These are phyloP conservation scores for Vickermania ingenoplastis DNA, from an alignment of 208 protist genomes.

Conservation along the genomic window DNA sequence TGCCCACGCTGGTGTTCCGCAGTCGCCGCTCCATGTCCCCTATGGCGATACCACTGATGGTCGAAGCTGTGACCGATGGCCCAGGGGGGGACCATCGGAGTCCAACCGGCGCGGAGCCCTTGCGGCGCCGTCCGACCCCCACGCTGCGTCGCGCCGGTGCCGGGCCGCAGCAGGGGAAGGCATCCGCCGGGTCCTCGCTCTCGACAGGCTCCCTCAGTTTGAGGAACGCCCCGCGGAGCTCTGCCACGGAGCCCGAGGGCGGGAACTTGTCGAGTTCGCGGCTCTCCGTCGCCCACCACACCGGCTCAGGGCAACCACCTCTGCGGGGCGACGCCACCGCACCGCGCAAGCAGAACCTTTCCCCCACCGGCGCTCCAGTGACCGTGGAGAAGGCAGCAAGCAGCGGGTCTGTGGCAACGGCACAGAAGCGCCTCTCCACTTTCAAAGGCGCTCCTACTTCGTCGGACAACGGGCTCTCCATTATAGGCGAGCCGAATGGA, in stretches of 20 bases:
- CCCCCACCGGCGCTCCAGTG: not conserved
- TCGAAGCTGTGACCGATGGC: not conserved
- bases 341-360: not conserved
- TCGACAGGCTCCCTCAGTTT: not conserved
- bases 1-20: not conserved
- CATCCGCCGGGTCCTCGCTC: not conserved
- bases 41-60: not conserved
- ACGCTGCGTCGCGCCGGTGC: not conserved
- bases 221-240: not conserved
- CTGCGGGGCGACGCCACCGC: not conserved
- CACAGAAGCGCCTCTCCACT: not conserved
- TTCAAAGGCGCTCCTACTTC: not conserved
- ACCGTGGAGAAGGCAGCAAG: not conserved
- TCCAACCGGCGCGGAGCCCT: not conserved
- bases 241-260: not conserved
- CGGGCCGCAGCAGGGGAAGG: not conserved
- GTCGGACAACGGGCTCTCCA: conserved; percentile 3
- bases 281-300: not conserved
- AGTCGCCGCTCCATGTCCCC: not conserved
- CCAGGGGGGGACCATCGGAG: not conserved
- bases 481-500: not conserved
- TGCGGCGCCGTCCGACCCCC: not conserved
- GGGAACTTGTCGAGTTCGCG: not conserved
- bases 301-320: no score
- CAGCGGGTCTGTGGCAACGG: not conserved